Base-by-base conservation (phyloP, 805 yeast genomes). In the Candida montana region DNA sequence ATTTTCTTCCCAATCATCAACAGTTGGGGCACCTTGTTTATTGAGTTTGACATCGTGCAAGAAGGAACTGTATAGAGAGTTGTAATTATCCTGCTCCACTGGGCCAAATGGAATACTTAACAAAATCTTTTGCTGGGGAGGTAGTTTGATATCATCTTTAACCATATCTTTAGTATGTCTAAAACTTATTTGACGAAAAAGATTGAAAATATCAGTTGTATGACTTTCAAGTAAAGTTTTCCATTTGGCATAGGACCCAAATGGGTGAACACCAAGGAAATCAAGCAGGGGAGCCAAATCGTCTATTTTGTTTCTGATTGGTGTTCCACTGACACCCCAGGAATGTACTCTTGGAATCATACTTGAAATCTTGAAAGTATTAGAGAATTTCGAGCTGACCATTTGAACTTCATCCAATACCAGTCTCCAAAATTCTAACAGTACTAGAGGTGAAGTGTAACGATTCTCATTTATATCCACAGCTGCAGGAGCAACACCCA, bases 271-370 rank as follows among this genome's bases (percentile, higher is more conserved):
- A 47, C 81, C 69, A 45, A 89, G 59, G 53, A 87, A 91, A 12
- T 77, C 72, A 27, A 90, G 57, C 5, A 88, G 69, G 0, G 95
- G 83, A 33, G 74, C 77, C 36, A 90, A 67, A 59, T 91, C 96
- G 26, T 69, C 59, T 32, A 84, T 62, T 31, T 77, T 71, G 47
- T 74, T 75, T 49, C 81, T 79, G 13, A 89, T 82, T 0, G 97
- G 95, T 0, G 99, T 93, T 7, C 99, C 99, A 1, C 96, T 86
- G 1, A 90, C 96, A 13, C 95, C 97, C 98, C 98, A 93, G 0
- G 96, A 79, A 63, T 93, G 97, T 35, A 78, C 75, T 39, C 96
- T 69, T 5, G 96, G 91, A 20, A 93, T 75, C 29, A 85, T 64
- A 3, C 84, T 69, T 0, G 96, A 88, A 42, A 89, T 85, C 42